Conservation (phyloP, 164 flowering plant genomes). For the Dillenia suffruticosa region DNA sequence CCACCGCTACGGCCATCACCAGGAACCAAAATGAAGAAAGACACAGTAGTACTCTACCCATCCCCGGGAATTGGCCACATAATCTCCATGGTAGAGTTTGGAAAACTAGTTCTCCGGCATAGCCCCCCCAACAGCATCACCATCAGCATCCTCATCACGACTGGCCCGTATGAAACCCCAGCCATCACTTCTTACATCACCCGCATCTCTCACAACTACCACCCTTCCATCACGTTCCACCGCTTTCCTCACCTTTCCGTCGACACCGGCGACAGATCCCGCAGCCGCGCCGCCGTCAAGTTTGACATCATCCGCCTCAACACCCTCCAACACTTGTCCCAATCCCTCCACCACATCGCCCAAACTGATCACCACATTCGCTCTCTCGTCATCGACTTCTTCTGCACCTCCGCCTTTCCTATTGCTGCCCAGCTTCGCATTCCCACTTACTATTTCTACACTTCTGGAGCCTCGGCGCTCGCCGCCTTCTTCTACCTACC, state of each 20-base stretch:
- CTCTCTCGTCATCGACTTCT: constrained; percentile 39
- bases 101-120: constrained; percentile 32
- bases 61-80: constrained; percentile 34
- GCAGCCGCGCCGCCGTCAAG: constrained; percentile 9
- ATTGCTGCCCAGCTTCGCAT: constrained; percentile 23
- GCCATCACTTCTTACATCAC: constrained; percentile 33
- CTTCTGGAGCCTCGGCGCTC: constrained; percentile 26
- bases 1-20: no score
- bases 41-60: constrained; percentile 29
- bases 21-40: neutral
- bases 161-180: constrained; percentile 22
- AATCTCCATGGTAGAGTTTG: constrained; percentile 45
- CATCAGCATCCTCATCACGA: constrained; percentile 30
- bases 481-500: constrained; percentile 28
- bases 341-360: constrained; percentile 28
- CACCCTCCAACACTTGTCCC: constrained; percentile 23
- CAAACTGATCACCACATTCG: constrained; percentile 4
- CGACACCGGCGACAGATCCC: constrained; percentile 2
- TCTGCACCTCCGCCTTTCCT: constrained; percentile 22
- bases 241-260: constrained; percentile 22
- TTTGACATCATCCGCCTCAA: constrained; percentile 24
- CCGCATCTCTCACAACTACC: constrained; percentile 23
- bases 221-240: constrained; percentile 37
- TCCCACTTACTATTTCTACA: constrained; percentile 36
- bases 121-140: constrained; percentile 20